These are phyloP conservation scores for Tuber indicum DNA, from an alignment of 495 filamentous ascomycete genomes.

Conservation along the genomic window DNA sequence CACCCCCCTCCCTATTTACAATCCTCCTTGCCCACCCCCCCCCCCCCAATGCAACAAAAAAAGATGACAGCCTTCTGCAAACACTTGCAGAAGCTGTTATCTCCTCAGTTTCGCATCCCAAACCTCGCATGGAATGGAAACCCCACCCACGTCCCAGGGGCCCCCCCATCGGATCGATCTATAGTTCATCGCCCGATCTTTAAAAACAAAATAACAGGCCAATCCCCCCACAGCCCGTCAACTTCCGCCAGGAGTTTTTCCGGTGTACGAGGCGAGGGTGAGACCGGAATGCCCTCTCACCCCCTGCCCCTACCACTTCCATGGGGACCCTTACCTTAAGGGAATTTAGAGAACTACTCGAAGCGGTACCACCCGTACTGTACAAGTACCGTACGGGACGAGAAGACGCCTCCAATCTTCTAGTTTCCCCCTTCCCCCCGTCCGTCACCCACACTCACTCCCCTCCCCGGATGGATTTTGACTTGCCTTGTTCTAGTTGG, in stretches of 20 bases:
- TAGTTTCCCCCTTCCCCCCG: not conserved
- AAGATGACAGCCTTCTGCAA: not conserved
- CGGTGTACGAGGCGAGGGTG: not conserved
- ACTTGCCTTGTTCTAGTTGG: not conserved
- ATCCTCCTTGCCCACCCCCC: not conserved
- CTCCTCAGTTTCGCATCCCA: not conserved
- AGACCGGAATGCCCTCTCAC: not conserved
- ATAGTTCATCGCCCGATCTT: slow-evolving; percentile 1
- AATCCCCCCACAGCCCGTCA: not conserved
- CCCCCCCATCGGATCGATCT: slow-evolving; percentile 3
- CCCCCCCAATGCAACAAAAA: not conserved
- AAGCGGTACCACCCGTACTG: not conserved
- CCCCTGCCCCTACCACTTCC: not conserved
- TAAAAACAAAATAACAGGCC: not conserved
- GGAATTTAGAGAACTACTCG: not conserved
- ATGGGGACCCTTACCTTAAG: not conserved
- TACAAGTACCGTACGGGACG: not conserved
- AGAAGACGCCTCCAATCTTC: not conserved
- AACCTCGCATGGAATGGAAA: not conserved
- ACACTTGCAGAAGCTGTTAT: slow-evolving; percentile 2
- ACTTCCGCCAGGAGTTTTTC: not conserved
- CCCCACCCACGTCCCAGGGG: slow-evolving; percentile 4
- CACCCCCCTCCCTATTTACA: not conserved
- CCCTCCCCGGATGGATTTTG: not conserved
- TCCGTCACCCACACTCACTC: not conserved